Evolutionary conservation across 2,329 filamentous ascomycete genomes (phyloP).

Genomic region (Hymenoscyphus linearis): DNA sequence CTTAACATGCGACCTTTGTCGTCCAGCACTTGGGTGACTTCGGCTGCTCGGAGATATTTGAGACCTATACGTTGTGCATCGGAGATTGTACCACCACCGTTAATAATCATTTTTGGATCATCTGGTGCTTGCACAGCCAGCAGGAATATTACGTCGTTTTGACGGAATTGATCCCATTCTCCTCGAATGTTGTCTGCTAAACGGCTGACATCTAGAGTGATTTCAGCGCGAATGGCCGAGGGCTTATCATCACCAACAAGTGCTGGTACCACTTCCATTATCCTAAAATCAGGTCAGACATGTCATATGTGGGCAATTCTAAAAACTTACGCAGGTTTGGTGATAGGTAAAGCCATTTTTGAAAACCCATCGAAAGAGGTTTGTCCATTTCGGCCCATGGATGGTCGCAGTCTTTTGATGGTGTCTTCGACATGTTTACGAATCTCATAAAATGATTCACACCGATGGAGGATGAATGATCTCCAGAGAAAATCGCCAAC

Average conservation of each 20-base stretch:
- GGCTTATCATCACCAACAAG: slow-evolving; percentile 78
- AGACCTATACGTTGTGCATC: slow-evolving; percentile 62
- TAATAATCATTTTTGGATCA: slow-evolving; percentile 43
- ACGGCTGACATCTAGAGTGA: slow-evolving; percentile 75
- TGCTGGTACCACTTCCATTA: slow-evolving; percentile 79
- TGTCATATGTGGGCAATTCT: slow-evolving; percentile 13
- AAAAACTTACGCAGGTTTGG: slow-evolving; percentile 58
- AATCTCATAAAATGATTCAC: slow-evolving; percentile 90
- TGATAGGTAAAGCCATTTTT: slow-evolving; percentile 84
- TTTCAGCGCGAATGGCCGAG: slow-evolving; percentile 80
- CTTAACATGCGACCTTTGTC: slow-evolving; percentile 73
- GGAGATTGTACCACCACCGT: slow-evolving; percentile 45
- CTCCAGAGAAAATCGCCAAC: slow-evolving; percentile 97
- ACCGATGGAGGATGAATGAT: slow-evolving; percentile 80
- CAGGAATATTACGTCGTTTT: slow-evolving; percentile 86
- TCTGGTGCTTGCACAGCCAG: slow-evolving; percentile 65
- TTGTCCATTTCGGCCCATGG: slow-evolving; percentile 56
- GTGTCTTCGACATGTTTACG: slow-evolving; percentile 84
- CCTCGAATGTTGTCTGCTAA: slow-evolving; percentile 69
- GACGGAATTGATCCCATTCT: slow-evolving; percentile 86
- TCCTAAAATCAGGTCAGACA: slow-evolving; percentile 36
- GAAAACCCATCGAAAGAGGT: slow-evolving; percentile 78
- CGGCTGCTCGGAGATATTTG: slow-evolving; percentile 69
- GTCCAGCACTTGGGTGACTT: slow-evolving; percentile 80
- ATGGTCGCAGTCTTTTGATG: slow-evolving; percentile 72